phyloP scores from a whole-genome alignment of 176 grass and related monocot genomes.

The Typha latifolia region DNA sequence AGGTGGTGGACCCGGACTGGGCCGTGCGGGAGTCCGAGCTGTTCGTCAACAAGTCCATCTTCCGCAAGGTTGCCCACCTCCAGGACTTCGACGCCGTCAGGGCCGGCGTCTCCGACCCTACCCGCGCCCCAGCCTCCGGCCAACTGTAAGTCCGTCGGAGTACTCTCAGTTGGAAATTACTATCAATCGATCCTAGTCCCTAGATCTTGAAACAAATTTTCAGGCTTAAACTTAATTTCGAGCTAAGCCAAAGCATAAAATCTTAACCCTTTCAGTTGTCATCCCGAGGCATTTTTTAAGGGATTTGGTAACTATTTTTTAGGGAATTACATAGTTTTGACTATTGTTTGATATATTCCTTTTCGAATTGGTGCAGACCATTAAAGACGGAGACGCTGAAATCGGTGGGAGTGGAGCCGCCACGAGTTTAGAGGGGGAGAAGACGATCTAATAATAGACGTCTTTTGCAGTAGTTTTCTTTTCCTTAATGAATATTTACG shows the following conservation, averaged over 20 bases:
- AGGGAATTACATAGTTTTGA: background rate
- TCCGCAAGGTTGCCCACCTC: slow-evolving; percentile 66
- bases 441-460: background rate
- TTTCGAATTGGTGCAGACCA: background rate
- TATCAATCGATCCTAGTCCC: background rate
- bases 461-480: too few species aligned
- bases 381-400: slow-evolving; percentile 67
- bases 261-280: too few species aligned
- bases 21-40: slow-evolving; percentile 34
- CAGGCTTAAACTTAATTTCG: background rate
- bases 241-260: too few species aligned
- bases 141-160: slow-evolving; percentile 5
- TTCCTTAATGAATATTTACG: too few species aligned
- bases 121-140: background rate
- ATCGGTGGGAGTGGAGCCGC: slow-evolving; percentile 53
- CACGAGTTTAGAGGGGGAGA: slow-evolving; percentile 23
- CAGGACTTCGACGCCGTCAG: slow-evolving; percentile 43
- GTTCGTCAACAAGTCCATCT: slow-evolving; percentile 42
- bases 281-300: too few species aligned
- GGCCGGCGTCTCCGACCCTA: slow-evolving; percentile 42
- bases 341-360: background rate
- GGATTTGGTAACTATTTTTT: background rate
- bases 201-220: background rate
- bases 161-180: background rate
- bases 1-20: slow-evolving; percentile 55